Base-by-base conservation (phyloP, 768 basidiomycete species). In the Trametes gibbosa region DNA sequence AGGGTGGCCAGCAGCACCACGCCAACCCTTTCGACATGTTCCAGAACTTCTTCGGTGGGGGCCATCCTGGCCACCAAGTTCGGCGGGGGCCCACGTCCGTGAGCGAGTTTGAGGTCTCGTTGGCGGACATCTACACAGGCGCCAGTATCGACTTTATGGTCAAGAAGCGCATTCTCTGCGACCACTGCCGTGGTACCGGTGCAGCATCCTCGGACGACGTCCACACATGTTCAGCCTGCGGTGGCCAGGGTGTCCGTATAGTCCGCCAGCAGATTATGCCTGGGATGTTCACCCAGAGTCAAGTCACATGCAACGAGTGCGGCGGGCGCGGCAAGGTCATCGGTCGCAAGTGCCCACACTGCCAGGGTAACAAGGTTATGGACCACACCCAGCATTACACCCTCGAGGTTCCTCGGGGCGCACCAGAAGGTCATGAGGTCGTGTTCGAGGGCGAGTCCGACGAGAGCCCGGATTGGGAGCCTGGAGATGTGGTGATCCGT, bases 401-500 rank as follows among this genome's bases (percentile, higher is more conserved):
- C 1, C 80, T 98, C 23, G 92, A 97, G 46, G 83, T 98, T 48
- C 80, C 85, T 13, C 83, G 85, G 5, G 97, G 97, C 17, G 90
- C 92, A 77, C 92, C 95, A 0, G 97, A 99, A 68, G 94, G 91
- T 1, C 87, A 91, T 67, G 92, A 99, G 71, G 83, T 95, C 37
- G 81, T 95, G 0, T 98, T 95, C 59, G 92, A 97, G 66, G 94
- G 93, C n/a, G 95, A 98, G 71, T 90, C 91, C 45, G 97, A 98
- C 70, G 95, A 99, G 75, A 90, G 80, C 56, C 92, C 93, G 3
- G 97, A 98, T 65, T 97, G 90, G 90, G 95, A 96, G 68, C 78
- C 97, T 6, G 97, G 97, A 8, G 95, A 99, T 74, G 84, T 99
- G 49, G 79, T 98, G 37, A 78, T 98, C 47, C 79, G 94, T 50